Evolutionary conservation across 257 asterid species (phyloP).

Genomic region (Fraxinus americana): DNA sequence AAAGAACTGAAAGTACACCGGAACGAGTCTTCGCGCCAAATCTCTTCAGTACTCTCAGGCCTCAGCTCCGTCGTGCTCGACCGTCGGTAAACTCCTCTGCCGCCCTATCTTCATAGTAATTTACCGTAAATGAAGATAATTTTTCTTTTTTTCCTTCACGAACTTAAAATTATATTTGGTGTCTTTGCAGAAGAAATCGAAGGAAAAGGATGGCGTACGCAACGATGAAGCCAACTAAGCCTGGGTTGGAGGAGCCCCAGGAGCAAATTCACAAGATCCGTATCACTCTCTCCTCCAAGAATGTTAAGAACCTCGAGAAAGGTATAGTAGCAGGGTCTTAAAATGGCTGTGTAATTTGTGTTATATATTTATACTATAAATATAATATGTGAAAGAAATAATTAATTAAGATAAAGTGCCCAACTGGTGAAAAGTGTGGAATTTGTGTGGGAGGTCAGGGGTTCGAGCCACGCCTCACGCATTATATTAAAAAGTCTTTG

Average conservation of each 20-base stretch:
- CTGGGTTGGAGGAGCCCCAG: constrained; percentile 49
- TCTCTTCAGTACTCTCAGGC: constrained; percentile 19
- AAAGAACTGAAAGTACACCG: too few species aligned
- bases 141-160: not conserved
- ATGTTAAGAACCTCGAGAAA: constrained; percentile 64
- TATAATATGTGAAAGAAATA: too few species aligned
- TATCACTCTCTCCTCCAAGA: constrained; percentile 58
- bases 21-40: constrained; percentile 2
- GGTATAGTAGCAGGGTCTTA: constrained; percentile 23
- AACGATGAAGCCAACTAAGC: constrained; percentile 58
- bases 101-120: not conserved
- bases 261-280: constrained; percentile 56
- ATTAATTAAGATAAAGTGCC: too few species aligned
- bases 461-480: too few species aligned
- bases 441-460: too few species aligned
- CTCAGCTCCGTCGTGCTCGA: constrained; percentile 13
- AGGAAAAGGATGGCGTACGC: constrained; percentile 45
- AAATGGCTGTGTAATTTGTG: not conserved
- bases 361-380: too few species aligned
- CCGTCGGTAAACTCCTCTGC: constrained; percentile 14
- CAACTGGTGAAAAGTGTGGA: too few species aligned
- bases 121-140: not conserved
- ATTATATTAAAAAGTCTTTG: too few species aligned
- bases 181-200: not conserved
- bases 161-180: not conserved